Base-by-base conservation (phyloP, 2,329 filamentous ascomycete genomes). In the Botrytis tulipae region DNA sequence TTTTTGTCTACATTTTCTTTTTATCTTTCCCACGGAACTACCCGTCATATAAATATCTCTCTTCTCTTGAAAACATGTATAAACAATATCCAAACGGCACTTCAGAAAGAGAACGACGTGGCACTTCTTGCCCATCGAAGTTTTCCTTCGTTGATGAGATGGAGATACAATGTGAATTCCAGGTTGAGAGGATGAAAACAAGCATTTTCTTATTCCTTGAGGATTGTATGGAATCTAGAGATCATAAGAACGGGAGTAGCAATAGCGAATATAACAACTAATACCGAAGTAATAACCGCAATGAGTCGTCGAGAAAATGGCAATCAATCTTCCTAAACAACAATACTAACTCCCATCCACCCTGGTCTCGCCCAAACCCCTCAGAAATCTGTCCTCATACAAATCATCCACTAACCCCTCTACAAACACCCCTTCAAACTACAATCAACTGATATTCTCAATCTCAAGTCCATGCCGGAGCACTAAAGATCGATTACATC, bases 201-300 rank as follows among this genome's bases (percentile, higher is more conserved):
- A 0, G 14, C 2, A 14, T 3, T 1, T n/a, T n/a, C 10, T 7
- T 3, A 1, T 0, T 51, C 25, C 22, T 25, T 25, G 4, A 14
- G 4, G 12, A 10, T 5, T 14, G 10, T n/a, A 20, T n/a, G 25
- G 12, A n/a, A 6, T n/a, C 0, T 14, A 14, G 12, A 3, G 0
- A 14, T n/a, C 4, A 8, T n/a, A 51, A 14, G 25, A 14, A 51
- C 6, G 48, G 9, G 1, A 37, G 48, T n/a, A n/a, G 0, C 1
- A n/a, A n/a, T 16, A 3, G 7, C 0, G 10, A 7, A 51, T 3
- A 6, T 7, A 7, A 1, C 12, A 51, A 51, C 7, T 3, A 16
- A 51, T n/a, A 51, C 1, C 25, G 10, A 51, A 51, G 0, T n/a
- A 4, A 48, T 48, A 51, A 4, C 12, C n/a, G 48, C 14, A 5